Evolutionary conservation across 495 filamentous ascomycete genomes (phyloP), one percentile per base, ranked within the genome.

Genomic region (Talaromyces nanjingensis): DNA sequence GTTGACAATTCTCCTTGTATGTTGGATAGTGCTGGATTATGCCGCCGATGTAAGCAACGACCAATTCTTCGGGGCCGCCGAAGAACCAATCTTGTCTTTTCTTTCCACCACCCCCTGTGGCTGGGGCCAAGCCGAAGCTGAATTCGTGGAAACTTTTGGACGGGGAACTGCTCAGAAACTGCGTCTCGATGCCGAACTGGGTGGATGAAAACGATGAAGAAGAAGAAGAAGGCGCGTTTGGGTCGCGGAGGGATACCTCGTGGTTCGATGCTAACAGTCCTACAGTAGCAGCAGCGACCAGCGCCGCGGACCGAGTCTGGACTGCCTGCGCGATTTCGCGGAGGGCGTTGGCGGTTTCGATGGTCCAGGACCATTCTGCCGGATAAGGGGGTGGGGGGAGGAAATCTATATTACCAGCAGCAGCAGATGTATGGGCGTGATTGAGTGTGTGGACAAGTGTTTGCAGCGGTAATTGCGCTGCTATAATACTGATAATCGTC

Each of bases 21-120:
- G 86, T 76, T 9, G 89, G 89, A 67, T 91, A 92, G 66, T 89
- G 82, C 31, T 87, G 84, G 59, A 92, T 92, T 63, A 89, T 90
- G 18, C 89, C 88, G 4, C 90, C 90, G 0, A 89, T 91, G 66
- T 89, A 92, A 3, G 89, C 89, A 9, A 93, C 86, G 6, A 89
- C 84, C 53, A 93, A 72, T 65, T 91, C 86, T 45, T 89, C 79
- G 3, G 79, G 79, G 6, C 77, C 77, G 6, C 75, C 78, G 60
- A 79, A 74, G 60, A 79, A 74, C 77, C 77, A 80, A 58, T 77
- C 76, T 16, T 68, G 68, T 7, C 59, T 20, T 3, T 60, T n/a
- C n/a, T n/a, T 24, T 6, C 63, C 39, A 66, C 65, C 3, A 56
- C 18, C 6, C 67, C 68, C 18, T 20, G 47, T 9, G 22, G 2